Evolutionary conservation across 2,329 filamentous ascomycete genomes (phyloP), one percentile per base, ranked within the genome.

Genomic region (Helicocarpus griseus): DNA sequence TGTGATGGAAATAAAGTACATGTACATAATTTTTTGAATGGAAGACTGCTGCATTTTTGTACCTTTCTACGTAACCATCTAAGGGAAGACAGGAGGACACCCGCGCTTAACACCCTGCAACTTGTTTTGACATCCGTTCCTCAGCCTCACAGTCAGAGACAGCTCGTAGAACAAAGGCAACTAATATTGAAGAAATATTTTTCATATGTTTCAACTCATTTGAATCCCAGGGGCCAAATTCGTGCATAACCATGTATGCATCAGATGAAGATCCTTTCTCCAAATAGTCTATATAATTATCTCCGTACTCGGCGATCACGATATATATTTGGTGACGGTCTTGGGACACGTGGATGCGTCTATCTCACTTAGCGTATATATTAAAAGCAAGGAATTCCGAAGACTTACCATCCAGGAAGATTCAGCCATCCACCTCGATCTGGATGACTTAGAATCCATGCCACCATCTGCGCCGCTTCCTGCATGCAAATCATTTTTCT

Each of bases 391-490:
- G 38, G 38, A 41, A 41, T 17, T 22, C 38, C 21, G 6, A 41
- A 41, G n/a, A 22, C 38, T 22, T 22, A 41, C 38, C 38, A n/a
- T 41, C 38, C 38, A 22, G 44, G 44, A 47, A 47, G n/a, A 26
- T 47, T 35, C 26, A 47, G 28, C 2, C 44, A 47, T 22, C 44
- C 28, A 35, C 44, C 28, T 47, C 13, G 44, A 35, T 47, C 44
- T 26, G 28, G 13, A 9, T 47, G 28, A 47, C 28, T 51, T 24
- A 51, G 51, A 13, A 60, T 53, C 54, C 55, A 57, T 8, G 41
- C 48, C 1, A 55, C 40, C 52, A 58, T 56, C 38, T 59, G 57
- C 0, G 53, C 52, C 1, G 47, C 47, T 36, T 60, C 54, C 40
- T 60, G 56, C 50, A 58, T 56, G n/a, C 48, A 53, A 21, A 57